These are phyloP conservation scores for Xylariaceae sp. DNA, from an alignment of 2,329 filamentous ascomycete species.

Conservation along the genomic window DNA sequence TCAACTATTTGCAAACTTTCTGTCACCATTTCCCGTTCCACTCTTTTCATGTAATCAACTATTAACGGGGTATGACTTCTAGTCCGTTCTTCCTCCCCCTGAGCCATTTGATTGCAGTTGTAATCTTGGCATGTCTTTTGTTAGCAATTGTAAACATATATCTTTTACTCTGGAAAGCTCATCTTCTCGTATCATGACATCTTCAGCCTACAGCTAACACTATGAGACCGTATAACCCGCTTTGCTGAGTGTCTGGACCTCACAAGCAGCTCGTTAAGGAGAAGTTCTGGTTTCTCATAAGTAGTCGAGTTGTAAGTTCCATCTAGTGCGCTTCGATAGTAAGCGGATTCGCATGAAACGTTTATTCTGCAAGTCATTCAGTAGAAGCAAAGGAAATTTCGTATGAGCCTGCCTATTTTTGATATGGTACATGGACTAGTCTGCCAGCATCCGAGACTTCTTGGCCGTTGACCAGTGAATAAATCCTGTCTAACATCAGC, in stretches of 20 bases:
- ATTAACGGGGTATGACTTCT: too few species aligned
- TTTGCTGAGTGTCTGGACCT: not conserved
- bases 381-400: conserved; percentile 25
- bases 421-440: conserved; percentile 33
- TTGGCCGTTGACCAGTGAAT: conserved; percentile 9
- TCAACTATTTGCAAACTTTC: not conserved
- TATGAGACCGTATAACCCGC: not conserved
- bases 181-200: too few species aligned
- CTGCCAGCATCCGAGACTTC: conserved; percentile 14
- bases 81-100: too few species aligned
- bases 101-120: too few species aligned
- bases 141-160: too few species aligned
- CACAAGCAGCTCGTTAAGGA: too few species aligned
- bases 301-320: not conserved
- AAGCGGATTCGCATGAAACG: conserved; percentile 4
- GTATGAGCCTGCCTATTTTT: conserved; percentile 28
- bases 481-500: conserved; percentile 13
- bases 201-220: too few species aligned
- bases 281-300: not conserved
- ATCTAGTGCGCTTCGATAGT: not conserved
- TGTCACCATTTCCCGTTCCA: not conserved
- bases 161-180: too few species aligned
- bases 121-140: too few species aligned
- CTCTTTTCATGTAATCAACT: not conserved
- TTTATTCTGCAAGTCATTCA: conserved; percentile 10